Evolutionary conservation across 768 basidiomycete genomes (phyloP), one percentile per base, ranked within the genome.

Genomic region (Psilocybe tampanensis): DNA sequence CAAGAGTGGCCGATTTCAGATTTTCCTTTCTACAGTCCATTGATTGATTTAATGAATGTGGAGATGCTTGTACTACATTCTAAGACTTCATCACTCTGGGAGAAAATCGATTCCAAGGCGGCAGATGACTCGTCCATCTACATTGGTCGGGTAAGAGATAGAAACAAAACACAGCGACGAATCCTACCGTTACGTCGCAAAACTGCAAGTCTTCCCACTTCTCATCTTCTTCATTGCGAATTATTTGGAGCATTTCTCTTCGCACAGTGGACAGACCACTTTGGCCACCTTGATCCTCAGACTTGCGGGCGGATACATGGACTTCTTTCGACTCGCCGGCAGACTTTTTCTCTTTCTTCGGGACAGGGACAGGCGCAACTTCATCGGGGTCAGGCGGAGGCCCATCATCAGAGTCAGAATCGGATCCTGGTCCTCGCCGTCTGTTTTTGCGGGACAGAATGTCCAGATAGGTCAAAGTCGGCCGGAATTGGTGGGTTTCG

Each of bases 371-470:
- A n/a, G 83, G 80, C 1, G 74, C 69, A 5, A 78, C 80, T 52
- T 92, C 90, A 60, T 92, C 90, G 13, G 90, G 90, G 65, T 93
- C 90, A 42, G 84, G 87, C 22, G 89, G 90, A 21, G 90, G 89
- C 0, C 86, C 90, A 52, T 90, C 88, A 54, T 92, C 90, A 7
- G 86, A 86, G 44, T 92, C 91, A 1, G 86, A 86, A 54, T 87
- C 90, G 2, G 80, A 83, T 8, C 79, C 84, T 32, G 64, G 80
- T 41, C 75, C 73, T 19, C 77, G 75, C 19, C 81, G 84, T 62
- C 78, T 83, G 58, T 70, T 76, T 74, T 88, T 91, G 34, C 84
- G 84, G 21, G 86, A 85, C 53, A 88, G 68, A 56, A 83, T 71
- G 67, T 94, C 93, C 59, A 94, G 77, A 72, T 94, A 91, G 17